Conservation (phyloP, 108 stramenopile genomes). For the Cyclotella choctawhatcheeana region DNA sequence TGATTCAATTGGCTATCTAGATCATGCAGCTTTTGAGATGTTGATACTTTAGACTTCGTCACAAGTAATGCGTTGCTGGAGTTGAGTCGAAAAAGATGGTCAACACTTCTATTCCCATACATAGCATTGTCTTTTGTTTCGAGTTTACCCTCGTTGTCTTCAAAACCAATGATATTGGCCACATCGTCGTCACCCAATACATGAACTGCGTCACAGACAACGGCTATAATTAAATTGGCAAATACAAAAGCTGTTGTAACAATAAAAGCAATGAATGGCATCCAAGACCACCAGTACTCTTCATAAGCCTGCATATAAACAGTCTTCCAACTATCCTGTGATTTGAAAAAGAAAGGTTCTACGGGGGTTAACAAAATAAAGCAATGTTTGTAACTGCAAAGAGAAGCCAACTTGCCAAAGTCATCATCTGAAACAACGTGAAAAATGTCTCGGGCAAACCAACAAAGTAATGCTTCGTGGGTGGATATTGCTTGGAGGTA, state of each 20-base stretch:
- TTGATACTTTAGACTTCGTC: too few species aligned
- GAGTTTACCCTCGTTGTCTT: slow-evolving; percentile 5
- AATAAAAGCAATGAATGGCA: slow-evolving; percentile 65
- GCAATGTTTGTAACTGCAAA: not conserved
- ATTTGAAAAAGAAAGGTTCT: not conserved
- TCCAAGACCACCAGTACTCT: slow-evolving; percentile 65
- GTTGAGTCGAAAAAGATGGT: not conserved
- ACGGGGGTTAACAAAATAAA: not conserved
- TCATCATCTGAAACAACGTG: slow-evolving; percentile 77
- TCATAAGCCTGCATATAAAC: not conserved
- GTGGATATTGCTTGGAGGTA: not conserved
- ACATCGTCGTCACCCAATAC: slow-evolving; percentile 58
- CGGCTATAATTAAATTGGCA: slow-evolving; percentile 83
- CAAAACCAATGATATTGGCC: slow-evolving; percentile 50
- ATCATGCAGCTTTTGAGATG: not conserved
- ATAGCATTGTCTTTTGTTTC: not conserved
- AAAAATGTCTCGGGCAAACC: slow-evolving; percentile 59
- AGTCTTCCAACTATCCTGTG: not conserved
- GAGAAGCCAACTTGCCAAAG: slow-evolving; percentile 44
- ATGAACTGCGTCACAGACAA: slow-evolving; percentile 78
- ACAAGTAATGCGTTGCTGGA: too few species aligned
- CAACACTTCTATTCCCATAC: not conserved
- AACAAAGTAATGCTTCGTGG: slow-evolving; percentile 50
- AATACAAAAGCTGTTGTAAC: slow-evolving; percentile 76
- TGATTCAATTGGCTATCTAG: slow-evolving; percentile 14